Conservation (phyloP, 768 basidiomycete species). For the Hygrocybe coccinea region DNA sequence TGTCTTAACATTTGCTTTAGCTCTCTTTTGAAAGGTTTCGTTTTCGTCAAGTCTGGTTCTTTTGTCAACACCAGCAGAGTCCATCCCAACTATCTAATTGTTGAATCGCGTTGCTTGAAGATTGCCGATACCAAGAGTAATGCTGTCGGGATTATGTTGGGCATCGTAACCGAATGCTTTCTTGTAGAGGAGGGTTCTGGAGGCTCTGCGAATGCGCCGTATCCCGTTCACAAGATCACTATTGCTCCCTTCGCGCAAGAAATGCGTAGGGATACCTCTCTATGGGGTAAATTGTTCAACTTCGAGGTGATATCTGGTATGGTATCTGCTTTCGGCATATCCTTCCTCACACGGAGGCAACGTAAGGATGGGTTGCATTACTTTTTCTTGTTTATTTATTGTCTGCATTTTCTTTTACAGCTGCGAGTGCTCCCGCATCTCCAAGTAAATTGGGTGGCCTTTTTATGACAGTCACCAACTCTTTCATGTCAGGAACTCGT, state of each 20-base stretch:
- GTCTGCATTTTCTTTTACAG: too few relatives aligned
- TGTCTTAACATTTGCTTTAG: background rate
- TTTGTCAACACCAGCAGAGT: conserved; percentile 6
- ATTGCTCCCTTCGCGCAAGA: conserved; percentile 6
- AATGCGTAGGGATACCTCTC: conserved; percentile 3
- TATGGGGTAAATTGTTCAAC: conserved; percentile 6
- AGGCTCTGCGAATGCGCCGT: background rate
- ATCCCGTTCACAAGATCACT: background rate
- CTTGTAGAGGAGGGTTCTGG: background rate
- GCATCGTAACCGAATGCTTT: conserved; percentile 5
- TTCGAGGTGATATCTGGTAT: background rate
- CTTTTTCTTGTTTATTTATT: background rate
- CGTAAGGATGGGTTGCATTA: background rate
- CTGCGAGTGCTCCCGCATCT: background rate
- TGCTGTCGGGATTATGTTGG: conserved; percentile 6
- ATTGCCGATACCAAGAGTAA: background rate
- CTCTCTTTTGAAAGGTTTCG: background rate
- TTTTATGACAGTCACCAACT: background rate
- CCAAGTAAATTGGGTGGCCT: background rate
- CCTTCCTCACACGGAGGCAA: background rate
- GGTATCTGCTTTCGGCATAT: background rate
- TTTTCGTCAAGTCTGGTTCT: background rate
- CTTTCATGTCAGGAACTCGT: background rate
- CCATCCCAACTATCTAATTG: background rate
- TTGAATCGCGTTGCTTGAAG: background rate